Base-by-base conservation (phyloP, 352 stramenopile genomes). In the Phytophthora pistaciae region DNA sequence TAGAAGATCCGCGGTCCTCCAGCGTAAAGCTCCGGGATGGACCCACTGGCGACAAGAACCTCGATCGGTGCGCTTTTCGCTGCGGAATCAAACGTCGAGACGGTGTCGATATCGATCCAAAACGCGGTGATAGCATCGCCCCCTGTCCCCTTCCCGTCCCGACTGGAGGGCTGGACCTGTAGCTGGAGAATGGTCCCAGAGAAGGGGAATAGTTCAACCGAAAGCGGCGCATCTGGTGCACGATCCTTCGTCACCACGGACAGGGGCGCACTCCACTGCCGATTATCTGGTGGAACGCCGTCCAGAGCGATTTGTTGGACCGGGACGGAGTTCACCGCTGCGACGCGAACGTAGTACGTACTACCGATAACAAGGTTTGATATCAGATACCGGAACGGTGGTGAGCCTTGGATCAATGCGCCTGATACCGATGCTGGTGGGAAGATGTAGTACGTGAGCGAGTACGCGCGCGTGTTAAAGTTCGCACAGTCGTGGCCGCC, bases 321-420 rank as follows among this genome's bases (percentile, higher is more conserved):
- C 1, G 83, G 82, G 25, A 99, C 91, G 9, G 84, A 91, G 77
- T 99, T 99, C 10, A 91, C 72, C 16, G 96, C 96, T 3, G 94
- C 91, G 27, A 99, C 87, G 5, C 96, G 86, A 2, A 98, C 87
- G 78, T 95, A 98, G 75, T 99, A 99, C 21, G 81, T 85, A 57
- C 80, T 92, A 20, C 64, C 72, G 5, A 82, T 66, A 9, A 68
- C 70, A 42, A 99, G 84, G 14, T 74, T 73, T 7, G 87, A 70
- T 61, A 98, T 93, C 18, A 95, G 61, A 38, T 92, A 92, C 13
- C 77, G 80, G 68, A 91, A 98, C 5, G 94, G 94, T 13, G 91
- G 92, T 1, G 91, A 85, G 23, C 89, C 94, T 14, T 85, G 77
- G 50, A 97, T 88, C 13, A 79, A 48, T 16, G 77, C 53, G 2